These are phyloP conservation scores for Metschnikowia sp. DNA, from an alignment of 805 yeast genomes.

Conservation along the genomic window DNA sequence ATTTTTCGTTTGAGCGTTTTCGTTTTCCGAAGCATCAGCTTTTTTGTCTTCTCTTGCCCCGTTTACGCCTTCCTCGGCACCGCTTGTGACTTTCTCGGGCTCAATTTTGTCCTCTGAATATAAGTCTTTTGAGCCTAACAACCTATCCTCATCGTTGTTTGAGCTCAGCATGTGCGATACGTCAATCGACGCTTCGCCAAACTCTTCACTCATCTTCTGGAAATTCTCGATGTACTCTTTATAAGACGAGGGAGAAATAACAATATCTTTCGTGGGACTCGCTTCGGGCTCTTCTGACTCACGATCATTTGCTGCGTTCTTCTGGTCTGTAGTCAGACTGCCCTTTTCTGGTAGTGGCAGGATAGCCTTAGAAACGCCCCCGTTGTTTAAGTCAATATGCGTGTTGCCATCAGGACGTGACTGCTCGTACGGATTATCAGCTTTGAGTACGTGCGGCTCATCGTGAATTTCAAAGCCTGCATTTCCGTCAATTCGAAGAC, in stretches of 20 bases:
- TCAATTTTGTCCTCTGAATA: no score
- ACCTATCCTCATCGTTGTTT: no score
- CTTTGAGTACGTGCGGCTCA: no score
- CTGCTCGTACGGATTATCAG: no score
- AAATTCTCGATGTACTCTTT: conserved; percentile 14
- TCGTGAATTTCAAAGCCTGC: no score
- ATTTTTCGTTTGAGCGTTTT: background rate
- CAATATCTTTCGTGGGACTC: conserved; percentile 2
- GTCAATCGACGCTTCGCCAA: background rate
- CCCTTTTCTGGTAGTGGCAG: background rate
- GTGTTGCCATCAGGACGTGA: no score
- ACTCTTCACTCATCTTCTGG: conserved; percentile 10
- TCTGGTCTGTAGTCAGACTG: background rate
- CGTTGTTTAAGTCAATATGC: no score
- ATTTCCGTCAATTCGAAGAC: no score
- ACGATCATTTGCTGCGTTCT: no score
- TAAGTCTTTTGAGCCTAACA: no score
- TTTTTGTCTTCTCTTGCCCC: background rate
- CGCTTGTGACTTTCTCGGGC: background rate
- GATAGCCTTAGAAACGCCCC: background rate
- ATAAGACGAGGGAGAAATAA: conserved; percentile 16
- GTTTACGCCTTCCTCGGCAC: background rate
- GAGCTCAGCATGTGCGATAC: background rate
- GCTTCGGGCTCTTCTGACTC: background rate
- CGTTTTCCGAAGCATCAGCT: background rate